Percentiles rank a stretch among this genome's conserved stretches.
These are phyloP conservation scores for Grigorovia humatica DNA, from an alignment of 805 yeast genomes.

Conservation along the genomic window DNA sequence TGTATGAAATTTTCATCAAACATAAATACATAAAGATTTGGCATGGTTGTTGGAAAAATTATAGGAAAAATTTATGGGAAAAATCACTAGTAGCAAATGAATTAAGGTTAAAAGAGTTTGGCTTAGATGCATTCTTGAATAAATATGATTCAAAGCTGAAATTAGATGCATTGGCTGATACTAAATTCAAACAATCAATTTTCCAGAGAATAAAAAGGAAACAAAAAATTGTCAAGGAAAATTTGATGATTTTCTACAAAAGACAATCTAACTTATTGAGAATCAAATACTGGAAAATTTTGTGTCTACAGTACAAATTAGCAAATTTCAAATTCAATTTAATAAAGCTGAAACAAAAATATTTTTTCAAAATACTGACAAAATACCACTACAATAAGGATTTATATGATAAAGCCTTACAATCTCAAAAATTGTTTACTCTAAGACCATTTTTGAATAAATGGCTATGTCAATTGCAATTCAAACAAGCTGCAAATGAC, in stretches of 20 bases:
- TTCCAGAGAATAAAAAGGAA: slow-evolving; percentile 7
- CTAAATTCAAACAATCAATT: slow-evolving; percentile 13
- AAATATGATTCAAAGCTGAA: slow-evolving; percentile 9
- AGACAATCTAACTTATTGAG: neutral
- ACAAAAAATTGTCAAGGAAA: neutral
- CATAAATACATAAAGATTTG: slow-evolving; percentile 4
- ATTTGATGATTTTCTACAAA: neutral
- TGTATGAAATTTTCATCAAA: slow-evolving; percentile 5
- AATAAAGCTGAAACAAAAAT: neutral
- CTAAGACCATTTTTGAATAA: neutral
- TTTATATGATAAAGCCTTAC: neutral
- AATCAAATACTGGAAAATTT: neutral
- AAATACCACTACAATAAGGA: neutral
- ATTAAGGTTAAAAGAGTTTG: slow-evolving; percentile 10
- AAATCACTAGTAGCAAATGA: slow-evolving; percentile 6
- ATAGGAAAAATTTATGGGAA: neutral
- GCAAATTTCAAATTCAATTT: neutral
- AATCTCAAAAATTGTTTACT: neutral
- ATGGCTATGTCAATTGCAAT: neutral
- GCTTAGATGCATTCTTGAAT: slow-evolving; percentile 8
- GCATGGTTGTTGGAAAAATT: neutral
- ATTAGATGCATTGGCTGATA: slow-evolving; percentile 17
- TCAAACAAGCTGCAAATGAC: neutral
- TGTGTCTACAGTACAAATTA: neutral
- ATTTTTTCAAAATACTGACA: neutral